Evolutionary conservation across 2,329 filamentous ascomycete species (phyloP).

Genomic region (Botrytis aclada): DNA sequence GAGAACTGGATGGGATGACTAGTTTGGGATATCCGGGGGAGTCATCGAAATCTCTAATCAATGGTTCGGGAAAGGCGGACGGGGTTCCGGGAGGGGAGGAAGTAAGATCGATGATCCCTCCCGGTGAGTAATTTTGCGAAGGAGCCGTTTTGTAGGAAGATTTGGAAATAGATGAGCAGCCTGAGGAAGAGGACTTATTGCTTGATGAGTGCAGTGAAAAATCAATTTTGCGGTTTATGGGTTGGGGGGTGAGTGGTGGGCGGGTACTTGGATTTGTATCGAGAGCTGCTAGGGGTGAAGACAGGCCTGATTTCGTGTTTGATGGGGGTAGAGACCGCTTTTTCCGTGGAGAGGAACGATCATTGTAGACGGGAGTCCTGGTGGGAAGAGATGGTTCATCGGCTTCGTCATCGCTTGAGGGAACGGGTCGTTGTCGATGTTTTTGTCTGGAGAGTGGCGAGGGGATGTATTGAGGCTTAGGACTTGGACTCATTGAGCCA

Average conservation of each 20-base stretch:
- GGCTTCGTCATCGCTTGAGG: not conserved
- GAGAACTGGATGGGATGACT: constrained; percentile 1
- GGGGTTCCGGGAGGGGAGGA: not conserved
- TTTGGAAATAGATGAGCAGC: not conserved
- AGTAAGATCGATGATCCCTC: constrained; percentile 9
- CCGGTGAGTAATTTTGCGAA: constrained; percentile 1
- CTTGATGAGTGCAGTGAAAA: constrained; percentile 4
- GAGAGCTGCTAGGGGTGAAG: not conserved
- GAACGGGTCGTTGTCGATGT: not conserved
- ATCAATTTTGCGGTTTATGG: constrained; percentile 12
- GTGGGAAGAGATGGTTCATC: constrained; percentile 1
- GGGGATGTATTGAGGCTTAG: not conserved
- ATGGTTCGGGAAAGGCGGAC: not conserved
- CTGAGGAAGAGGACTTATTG: constrained; percentile 9
- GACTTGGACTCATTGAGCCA: constrained; percentile 3
- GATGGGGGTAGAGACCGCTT: not conserved
- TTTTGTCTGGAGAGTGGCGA: constrained; percentile 1
- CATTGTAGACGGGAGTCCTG: not conserved
- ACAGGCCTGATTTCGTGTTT: not conserved
- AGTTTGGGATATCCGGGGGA: constrained; percentile 5
- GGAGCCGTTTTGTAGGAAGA: constrained; percentile 16
- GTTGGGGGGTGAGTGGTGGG: constrained; percentile 6
- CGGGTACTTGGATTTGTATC: not conserved
- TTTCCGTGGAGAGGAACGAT: not conserved
- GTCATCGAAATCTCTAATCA: not conserved